Percentiles rank a stretch among this genome's conserved stretches.
These are phyloP conservation scores for Zychaea mexicana DNA, from an alignment of 371 early-diverging fungal genomes.

Conservation along the genomic window DNA sequence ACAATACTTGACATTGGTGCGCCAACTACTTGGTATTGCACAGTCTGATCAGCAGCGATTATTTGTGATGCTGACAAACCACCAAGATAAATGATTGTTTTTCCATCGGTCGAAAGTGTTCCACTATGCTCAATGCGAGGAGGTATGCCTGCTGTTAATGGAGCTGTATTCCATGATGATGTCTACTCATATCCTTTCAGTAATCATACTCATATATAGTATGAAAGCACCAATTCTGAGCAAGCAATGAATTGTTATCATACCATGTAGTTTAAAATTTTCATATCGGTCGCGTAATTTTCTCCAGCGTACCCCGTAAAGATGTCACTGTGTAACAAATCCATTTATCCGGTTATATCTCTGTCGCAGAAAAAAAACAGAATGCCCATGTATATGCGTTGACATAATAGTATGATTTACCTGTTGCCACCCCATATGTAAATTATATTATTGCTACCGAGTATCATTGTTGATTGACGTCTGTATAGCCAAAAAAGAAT, in stretches of 20 bases:
- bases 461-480: constrained; percentile 3
- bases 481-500: not conserved
- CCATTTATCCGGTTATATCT: not conserved
- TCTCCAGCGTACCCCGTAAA: not conserved
- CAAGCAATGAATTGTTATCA: too few species aligned
- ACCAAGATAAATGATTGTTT: constrained; percentile 6
- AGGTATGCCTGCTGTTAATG: not conserved
- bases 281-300: not conserved
- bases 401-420: not conserved
- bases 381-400: too few species aligned
- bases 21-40: not conserved
- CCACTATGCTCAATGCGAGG: constrained; percentile 2
- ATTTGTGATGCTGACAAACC: not conserved
- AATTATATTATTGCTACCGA: not conserved
- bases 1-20: not conserved
- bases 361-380: too few species aligned
- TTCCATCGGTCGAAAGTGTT: not conserved
- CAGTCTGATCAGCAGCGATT: not conserved
- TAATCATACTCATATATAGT: too few species aligned
- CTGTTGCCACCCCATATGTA: constrained; percentile 9
- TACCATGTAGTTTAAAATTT: not conserved
- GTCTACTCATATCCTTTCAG: too few species aligned
- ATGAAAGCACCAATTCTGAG: too few species aligned
- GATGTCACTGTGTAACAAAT: not conserved
- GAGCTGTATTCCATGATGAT: not conserved